Evolutionary conservation across 2,329 filamentous ascomycete species (phyloP).

Genomic region (Tympanopsis confertula): DNA sequence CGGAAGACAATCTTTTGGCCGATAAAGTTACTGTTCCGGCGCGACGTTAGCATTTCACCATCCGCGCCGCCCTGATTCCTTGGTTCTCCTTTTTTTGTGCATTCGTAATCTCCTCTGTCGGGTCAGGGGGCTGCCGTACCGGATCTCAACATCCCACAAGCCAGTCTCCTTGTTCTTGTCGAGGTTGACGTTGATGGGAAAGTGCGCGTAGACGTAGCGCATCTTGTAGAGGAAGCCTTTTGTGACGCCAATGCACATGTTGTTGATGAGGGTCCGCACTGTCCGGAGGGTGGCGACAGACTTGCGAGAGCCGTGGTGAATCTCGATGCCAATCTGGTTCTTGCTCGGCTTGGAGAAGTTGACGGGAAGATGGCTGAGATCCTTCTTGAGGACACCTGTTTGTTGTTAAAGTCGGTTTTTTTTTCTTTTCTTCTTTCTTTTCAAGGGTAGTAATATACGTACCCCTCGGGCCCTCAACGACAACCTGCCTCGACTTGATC

Average conservation of each 20-base stretch:
- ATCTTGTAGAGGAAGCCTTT: slow-evolving; percentile 99
- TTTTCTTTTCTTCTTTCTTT: neutral
- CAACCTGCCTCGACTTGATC: slow-evolving; percentile 95
- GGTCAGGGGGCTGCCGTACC: slow-evolving; percentile 42
- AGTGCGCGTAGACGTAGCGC: slow-evolving; percentile 99
- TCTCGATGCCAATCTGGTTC: slow-evolving; percentile 85
- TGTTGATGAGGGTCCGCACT: slow-evolving; percentile 96
- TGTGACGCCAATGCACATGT: slow-evolving; percentile 95
- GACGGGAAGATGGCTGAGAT: slow-evolving; percentile 91
- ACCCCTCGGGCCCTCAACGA: slow-evolving; percentile 93
- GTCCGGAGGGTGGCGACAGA: slow-evolving; percentile 95
- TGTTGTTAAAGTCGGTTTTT: slow-evolving; percentile 16
- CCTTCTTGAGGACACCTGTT: slow-evolving; percentile 86
- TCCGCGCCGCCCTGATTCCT: neutral
- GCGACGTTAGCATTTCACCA: neutral
- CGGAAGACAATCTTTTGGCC: slow-evolving; percentile 98
- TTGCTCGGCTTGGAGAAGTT: slow-evolving; percentile 83
- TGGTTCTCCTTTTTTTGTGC: slow-evolving; percentile 3
- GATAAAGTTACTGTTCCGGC: slow-evolving; percentile 68
- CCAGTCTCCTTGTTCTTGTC: slow-evolving; percentile 91
- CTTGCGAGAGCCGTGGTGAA: slow-evolving; percentile 98
- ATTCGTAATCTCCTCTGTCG: slow-evolving; percentile 2
- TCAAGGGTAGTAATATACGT: slow-evolving; percentile 20
- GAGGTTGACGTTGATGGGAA: slow-evolving; percentile 99
- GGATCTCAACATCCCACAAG: slow-evolving; percentile 87